These are phyloP conservation scores for Microdochium trichocladiopsis DNA, from an alignment of 2,329 filamentous ascomycete genomes.

Conservation along the genomic window DNA sequence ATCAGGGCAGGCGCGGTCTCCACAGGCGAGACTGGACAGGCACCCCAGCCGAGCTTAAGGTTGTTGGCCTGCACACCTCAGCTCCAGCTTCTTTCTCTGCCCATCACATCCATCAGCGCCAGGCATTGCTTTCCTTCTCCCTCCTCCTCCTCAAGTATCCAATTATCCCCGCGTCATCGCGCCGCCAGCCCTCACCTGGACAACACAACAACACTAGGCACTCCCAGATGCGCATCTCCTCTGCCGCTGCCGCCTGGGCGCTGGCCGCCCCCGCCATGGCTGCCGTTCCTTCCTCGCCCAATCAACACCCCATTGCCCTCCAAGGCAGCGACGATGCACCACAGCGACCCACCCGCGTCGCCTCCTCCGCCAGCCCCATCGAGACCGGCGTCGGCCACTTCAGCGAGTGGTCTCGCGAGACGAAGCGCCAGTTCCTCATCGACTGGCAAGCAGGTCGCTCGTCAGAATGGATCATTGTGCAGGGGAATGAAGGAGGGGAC, in stretches of 20 bases:
- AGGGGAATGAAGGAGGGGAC: constrained; percentile 37
- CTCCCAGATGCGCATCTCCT: background rate
- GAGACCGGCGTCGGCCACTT: constrained; percentile 35
- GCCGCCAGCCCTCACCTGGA: no score
- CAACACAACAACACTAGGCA: background rate
- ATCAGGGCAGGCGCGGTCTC: no score
- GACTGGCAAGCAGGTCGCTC: constrained; percentile 35
- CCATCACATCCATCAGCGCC: no score
- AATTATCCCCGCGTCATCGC: no score
- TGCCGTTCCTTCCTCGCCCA: background rate
- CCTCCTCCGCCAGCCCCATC: background rate
- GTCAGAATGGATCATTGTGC: constrained; percentile 35
- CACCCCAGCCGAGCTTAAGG: no score
- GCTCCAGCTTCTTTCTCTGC: no score
- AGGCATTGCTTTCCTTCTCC: no score
- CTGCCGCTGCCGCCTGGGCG: background rate
- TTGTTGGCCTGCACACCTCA: no score
- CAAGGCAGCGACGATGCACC: background rate
- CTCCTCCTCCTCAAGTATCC: no score
- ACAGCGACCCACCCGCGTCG: background rate
- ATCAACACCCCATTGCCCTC: background rate
- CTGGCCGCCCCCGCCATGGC: background rate
- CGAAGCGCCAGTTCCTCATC: constrained; percentile 35
- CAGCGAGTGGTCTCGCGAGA: constrained; percentile 37
- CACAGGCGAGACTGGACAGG: no score